These are phyloP conservation scores for Leishmania major DNA, from an alignment of 208 protist genomes.

Conservation along the genomic window DNA sequence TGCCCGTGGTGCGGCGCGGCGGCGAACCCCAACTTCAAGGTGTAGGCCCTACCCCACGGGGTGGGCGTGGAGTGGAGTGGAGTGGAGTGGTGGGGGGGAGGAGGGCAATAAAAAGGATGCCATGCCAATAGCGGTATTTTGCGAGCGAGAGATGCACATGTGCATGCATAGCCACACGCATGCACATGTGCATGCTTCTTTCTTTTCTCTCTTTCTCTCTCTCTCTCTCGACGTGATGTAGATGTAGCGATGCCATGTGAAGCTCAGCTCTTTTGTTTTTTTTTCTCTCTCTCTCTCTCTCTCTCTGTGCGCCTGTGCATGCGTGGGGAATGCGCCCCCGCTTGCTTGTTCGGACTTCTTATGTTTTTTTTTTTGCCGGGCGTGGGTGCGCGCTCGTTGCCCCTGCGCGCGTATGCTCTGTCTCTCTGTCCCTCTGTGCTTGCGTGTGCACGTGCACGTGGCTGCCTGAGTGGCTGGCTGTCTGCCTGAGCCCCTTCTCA, in stretches of 20 bases:
- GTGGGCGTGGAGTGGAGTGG: background rate
- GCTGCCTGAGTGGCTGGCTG: background rate
- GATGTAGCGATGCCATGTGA: background rate
- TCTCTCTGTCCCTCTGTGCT: background rate
- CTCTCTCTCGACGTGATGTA: background rate
- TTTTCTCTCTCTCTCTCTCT: background rate
- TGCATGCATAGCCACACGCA: too few relatives aligned
- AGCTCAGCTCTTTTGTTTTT: background rate
- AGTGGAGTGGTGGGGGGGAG: background rate
- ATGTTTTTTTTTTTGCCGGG: background rate
- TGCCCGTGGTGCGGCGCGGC: slow-evolving; percentile 90
- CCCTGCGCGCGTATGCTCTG: too few relatives aligned
- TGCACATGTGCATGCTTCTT: background rate
- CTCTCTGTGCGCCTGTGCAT: background rate
- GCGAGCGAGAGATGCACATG: background rate
- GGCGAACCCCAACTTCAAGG: slow-evolving; percentile 70
- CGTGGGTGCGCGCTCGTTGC: too few relatives aligned
- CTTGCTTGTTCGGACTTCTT: background rate
- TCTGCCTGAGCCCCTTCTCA: background rate
- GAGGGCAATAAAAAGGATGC: background rate
- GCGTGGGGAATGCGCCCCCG: too few relatives aligned
- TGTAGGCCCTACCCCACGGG: slow-evolving; percentile 16
- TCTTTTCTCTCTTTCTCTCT: too few relatives aligned
- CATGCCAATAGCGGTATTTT: background rate
- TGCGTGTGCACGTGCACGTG: background rate